Evolutionary conservation across 2,329 filamentous ascomycete genomes (phyloP).

Genomic region (Claviceps lovelessii): DNA sequence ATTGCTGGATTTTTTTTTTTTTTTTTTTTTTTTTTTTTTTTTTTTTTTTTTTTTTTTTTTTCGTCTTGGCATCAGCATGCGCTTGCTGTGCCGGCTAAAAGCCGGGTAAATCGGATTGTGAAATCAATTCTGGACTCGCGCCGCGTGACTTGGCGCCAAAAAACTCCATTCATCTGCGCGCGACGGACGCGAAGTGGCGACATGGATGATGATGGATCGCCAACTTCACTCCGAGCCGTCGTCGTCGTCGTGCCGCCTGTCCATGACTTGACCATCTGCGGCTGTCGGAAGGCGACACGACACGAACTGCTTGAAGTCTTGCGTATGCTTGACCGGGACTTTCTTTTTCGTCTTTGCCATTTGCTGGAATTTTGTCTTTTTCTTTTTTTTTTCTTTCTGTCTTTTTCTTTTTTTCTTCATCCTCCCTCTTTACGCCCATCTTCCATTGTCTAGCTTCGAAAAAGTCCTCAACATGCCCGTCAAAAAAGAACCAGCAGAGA

Average conservation of each 20-base stretch:
- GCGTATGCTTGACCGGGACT: not conserved
- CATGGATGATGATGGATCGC: not conserved
- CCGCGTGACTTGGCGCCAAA: slow-evolving; percentile 10
- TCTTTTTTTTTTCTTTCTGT: not conserved
- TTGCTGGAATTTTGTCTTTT: not conserved
- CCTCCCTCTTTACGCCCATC: too few relatives aligned
- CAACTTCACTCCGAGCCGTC: not conserved
- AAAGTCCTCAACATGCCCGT: slow-evolving; percentile 27
- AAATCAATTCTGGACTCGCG: not conserved
- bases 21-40: too few relatives aligned
- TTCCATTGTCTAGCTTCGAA: not conserved
- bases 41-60: too few relatives aligned
- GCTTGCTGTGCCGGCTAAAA: not conserved
- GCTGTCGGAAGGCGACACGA: not conserved
- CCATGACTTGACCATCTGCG: not conserved
- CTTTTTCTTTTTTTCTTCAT: not conserved
- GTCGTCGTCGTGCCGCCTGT: not conserved
- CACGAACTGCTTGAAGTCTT: not conserved
- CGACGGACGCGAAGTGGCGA: not conserved
- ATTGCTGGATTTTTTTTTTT: not conserved
- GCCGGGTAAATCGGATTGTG: not conserved
- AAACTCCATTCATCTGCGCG: slow-evolving; percentile 5
- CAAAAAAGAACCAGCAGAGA: slow-evolving; percentile 26
- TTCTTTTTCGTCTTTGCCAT: too few relatives aligned
- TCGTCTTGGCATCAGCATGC: too few relatives aligned